phyloP scores from a whole-genome alignment of 257 asterid species.

The Fraxinus anomala region DNA sequence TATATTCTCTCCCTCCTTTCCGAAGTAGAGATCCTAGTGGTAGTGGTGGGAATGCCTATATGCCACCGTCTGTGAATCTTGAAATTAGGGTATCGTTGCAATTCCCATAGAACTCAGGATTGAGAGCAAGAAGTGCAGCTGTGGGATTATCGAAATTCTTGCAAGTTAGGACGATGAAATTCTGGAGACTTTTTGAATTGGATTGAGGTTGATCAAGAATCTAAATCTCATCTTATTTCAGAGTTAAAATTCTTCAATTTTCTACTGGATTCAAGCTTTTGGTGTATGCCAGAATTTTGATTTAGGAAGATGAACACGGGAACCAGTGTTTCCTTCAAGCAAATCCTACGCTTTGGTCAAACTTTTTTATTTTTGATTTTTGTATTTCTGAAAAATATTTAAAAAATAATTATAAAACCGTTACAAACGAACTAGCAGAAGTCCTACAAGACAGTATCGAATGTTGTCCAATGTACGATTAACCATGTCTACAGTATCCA shows the following conservation, averaged over 20 bases:
- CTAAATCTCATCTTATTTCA: slow-evolving; percentile 48
- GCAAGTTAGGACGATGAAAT: slow-evolving; percentile 26
- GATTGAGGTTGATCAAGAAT: slow-evolving; percentile 44
- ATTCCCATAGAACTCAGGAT: slow-evolving; percentile 25
- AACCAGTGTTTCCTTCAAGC: neutral
- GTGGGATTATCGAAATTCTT: slow-evolving; percentile 16
- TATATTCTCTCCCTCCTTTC: slow-evolving; percentile 76
- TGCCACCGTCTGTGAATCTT: slow-evolving; percentile 71
- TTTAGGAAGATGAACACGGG: neutral
- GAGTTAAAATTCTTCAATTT: too few species aligned
- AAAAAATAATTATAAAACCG: too few species aligned
- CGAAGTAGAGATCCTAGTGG: slow-evolving; percentile 46
- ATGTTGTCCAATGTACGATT: too few species aligned
- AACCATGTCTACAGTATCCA: too few species aligned
- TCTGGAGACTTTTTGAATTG: slow-evolving; percentile 37
- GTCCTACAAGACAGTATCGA: too few species aligned
- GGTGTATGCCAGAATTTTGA: neutral
- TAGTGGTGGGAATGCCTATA: slow-evolving; percentile 64
- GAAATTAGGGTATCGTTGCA: slow-evolving; percentile 48
- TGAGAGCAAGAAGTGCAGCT: slow-evolving; percentile 29
- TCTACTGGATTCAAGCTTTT: too few species aligned
- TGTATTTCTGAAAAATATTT: too few species aligned
- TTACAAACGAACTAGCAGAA: too few species aligned
- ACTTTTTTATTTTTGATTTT: neutral
- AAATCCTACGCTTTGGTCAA: neutral